Conservation (phyloP, 768 basidiomycete genomes). For the Podaxis sp. region DNA sequence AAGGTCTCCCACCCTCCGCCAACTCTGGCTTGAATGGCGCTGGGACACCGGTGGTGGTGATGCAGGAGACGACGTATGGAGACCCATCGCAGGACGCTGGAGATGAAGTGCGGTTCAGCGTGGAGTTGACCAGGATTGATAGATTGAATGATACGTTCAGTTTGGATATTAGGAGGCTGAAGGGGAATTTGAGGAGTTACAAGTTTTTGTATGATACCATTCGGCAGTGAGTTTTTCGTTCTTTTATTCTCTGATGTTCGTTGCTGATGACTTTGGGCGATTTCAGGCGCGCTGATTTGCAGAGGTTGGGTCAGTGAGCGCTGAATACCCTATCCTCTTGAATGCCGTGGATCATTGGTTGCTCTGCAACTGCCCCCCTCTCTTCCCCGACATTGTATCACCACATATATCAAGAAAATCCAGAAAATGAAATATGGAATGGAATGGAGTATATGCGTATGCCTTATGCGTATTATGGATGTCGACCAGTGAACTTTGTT, state of each 20-base stretch:
- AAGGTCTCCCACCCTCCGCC: neutral
- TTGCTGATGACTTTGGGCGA: constrained; percentile 12
- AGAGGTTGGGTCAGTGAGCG: constrained; percentile 21
- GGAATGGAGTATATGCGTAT: neutral
- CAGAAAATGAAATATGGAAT: neutral
- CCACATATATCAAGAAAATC: neutral
- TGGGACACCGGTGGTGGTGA: constrained; percentile 19
- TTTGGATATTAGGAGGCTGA: constrained; percentile 88
- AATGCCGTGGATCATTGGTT: neutral
- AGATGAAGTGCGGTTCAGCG: constrained; percentile 95
- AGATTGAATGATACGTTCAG: constrained; percentile 88
- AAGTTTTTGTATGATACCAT: constrained; percentile 88
- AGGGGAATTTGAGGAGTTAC: constrained; percentile 91
- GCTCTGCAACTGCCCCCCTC: neutral
- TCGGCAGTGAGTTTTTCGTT: constrained; percentile 63
- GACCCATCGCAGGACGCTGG: constrained; percentile 79
- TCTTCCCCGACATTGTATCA: neutral
- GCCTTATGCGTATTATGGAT: neutral
- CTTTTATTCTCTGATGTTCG: neutral
- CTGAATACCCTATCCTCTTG: neutral
- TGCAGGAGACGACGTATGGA: constrained; percentile 70
- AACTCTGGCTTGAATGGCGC: neutral
- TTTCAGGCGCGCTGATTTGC: constrained; percentile 45
- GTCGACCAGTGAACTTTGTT: neutral
- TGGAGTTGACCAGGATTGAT: constrained; percentile 90